Evolutionary conservation across 257 asterid species (phyloP), one percentile per base, ranked within the genome.

Genomic region (Ophiorrhiza pumila): DNA sequence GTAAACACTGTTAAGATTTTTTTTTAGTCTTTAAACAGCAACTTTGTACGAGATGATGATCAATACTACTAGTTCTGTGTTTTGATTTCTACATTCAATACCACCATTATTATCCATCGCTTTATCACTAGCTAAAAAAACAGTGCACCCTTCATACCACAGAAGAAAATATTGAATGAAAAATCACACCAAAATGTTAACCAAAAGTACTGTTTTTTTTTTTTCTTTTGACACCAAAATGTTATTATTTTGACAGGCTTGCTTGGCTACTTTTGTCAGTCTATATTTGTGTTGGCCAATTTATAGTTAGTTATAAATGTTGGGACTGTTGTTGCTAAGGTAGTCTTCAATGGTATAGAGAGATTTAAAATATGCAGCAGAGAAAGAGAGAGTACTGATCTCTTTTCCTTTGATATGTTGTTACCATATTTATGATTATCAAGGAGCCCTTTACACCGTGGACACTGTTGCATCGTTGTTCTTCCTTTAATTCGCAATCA

Each of bases 251-350:
- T 57, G 63, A 13, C 64, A 29, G 41, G 64, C n/a, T 58, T 29
- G 22, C 22, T 13, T 9, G 22, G 13, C 22, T 13, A 20, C 4
- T 29, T 29, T 29, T 58, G 39, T 58, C 64, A 58, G 64, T 29
- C 41, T 6, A 58, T 34, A 34, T 7, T 61, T 18, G 42, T 34
- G 46, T 61, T 34, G 45, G 23, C 67, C 29, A 61, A 34, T 0
- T 60, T n/a, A n/a, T n/a, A n/a, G n/a, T 60, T 60, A 15, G 67
- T 27, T 61, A 61, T 61, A 34, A 61, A 61, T 61, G 67, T 43
- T 29, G 64, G 39, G n/a, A 27, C 64, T 58, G n/a, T 58, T 58
- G 22, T 58, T 58, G 5, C 39, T 2, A 29, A 58, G 39, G 27
- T 56, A 25, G 64, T 29, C 39, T 58, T 58, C 67, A 61, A 61